Base-by-base conservation (phyloP, 78 protist species). In the Dictyostelium intermedium region DNA sequence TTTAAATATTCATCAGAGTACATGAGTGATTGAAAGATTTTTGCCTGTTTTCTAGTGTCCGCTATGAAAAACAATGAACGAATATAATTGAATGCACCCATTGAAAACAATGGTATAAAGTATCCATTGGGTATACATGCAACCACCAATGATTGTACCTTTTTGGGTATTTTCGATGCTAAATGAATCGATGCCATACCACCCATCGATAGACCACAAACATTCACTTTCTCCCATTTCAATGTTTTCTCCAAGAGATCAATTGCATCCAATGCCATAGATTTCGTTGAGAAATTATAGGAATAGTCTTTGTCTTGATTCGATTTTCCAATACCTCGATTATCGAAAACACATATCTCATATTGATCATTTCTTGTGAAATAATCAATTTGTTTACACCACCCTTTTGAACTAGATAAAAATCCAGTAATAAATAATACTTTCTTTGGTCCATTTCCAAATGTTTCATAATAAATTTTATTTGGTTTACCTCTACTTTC, bases 181-280 rank as follows among this genome's bases (percentile, higher is more conserved):
- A 66, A 18, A 66, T 66, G 74, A 66, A 66, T 66, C 25, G 74
- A 66, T 66, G 74, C 74, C 96, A 92, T 92, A 13, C 96, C 96
- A 83, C 96, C 96, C 96, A 92, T 92, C 32, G 96, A 92, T 7
- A 53, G 66, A n/a, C 96, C 91, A n/a, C 84, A 84, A 1, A 92
- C 20, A 61, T 92, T 84, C 4, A 76, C 85, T 5, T n/a, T 25
- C 0, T 66, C 72, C 96, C 96, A 92, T 25, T 70, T 70, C 7
- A 92, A 69, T 66, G 74, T 66, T 60, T 83, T 73, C 30, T 92
- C 92, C 34, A 92, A 69, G 1, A 92, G 60, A 9, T 92, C 96
- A 1, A 83, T 10, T 8, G 79, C 96, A 74, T 92, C 96, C 23
- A 0, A 27, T 60, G 96, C 96, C 96, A 92, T 78, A 3, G 50